Conservation (phyloP, 352 stramenopile species). For the Globisporangium emineosum region DNA sequence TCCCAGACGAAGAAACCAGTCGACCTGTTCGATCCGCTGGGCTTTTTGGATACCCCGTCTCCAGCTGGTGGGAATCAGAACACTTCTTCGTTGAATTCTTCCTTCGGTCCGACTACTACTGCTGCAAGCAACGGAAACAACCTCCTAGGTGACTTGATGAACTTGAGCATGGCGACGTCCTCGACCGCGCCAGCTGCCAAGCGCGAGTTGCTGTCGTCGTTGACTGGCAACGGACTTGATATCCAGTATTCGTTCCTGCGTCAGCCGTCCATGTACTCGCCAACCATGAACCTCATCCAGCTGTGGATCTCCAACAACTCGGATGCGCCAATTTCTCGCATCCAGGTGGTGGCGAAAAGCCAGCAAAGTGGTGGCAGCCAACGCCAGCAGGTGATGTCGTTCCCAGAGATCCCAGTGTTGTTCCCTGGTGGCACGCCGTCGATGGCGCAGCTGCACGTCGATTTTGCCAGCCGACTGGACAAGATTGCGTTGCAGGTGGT, state of each 20-base stretch:
- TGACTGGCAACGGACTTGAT: conserved; percentile 52
- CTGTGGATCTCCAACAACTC: conserved; percentile 71
- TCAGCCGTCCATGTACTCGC: conserved; percentile 51
- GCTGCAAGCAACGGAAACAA: conserved; percentile 12
- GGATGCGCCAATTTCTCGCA: conserved; percentile 46
- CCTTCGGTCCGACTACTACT: conserved; percentile 2
- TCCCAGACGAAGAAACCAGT: conserved; percentile 30
- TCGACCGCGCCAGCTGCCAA: conserved; percentile 25
- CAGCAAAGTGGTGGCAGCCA: conserved; percentile 2
- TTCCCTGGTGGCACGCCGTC: conserved; percentile 70
- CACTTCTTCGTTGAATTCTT: conserved; percentile 3
- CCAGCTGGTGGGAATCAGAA: conserved; percentile 6
- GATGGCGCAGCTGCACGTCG: conserved; percentile 80
- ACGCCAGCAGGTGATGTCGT: conserved; percentile 58
- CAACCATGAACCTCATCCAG: conserved; percentile 71
- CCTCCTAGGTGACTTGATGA: conserved; percentile 58
- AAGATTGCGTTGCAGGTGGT: conserved; percentile 61
- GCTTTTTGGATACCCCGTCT: conserved; percentile 36
- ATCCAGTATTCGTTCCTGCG: conserved; percentile 71
- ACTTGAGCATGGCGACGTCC: conserved; percentile 47
- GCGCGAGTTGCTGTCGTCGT: conserved; percentile 48
- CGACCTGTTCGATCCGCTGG: conserved; percentile 46
- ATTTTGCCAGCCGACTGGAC: conserved; percentile 75
- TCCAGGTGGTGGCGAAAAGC: conserved; percentile 39
- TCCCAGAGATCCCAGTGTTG: conserved; percentile 79